phyloP scores from a whole-genome alignment of 257 asterid genomes.

The Nicotiana obtusifolia region DNA sequence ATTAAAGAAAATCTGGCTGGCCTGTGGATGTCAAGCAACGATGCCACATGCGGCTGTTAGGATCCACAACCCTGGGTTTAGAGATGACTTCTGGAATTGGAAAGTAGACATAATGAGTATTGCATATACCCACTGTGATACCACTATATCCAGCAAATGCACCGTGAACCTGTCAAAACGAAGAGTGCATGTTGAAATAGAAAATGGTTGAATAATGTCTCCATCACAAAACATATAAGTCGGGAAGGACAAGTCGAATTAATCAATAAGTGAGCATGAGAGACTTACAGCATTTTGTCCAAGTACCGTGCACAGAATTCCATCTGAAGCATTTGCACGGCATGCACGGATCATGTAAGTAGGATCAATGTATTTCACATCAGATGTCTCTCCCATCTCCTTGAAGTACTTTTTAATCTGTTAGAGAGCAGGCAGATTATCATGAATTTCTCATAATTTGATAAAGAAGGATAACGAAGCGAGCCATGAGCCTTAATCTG shows the following conservation, averaged over 20 bases:
- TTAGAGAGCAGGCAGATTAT: conserved; percentile 12
- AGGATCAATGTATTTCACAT: conserved; percentile 91
- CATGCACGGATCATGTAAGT: conserved; percentile 98
- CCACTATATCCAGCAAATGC: conserved; percentile 98
- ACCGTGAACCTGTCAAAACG: conserved; percentile 76
- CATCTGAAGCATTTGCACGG: conserved; percentile 97
- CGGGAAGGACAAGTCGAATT: neutral
- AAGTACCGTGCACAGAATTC: conserved; percentile 90
- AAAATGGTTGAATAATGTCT: neutral
- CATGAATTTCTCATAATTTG: conserved; percentile 6
- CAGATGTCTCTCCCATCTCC: conserved; percentile 68
- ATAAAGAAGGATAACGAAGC: neutral
- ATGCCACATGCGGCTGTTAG: conserved; percentile 99
- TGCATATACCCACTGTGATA: conserved; percentile 92
- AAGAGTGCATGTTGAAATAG: neutral
- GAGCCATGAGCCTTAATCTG: neutral
- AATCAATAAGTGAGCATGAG: neutral
- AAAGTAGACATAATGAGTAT: conserved; percentile 82
- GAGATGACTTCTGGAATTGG: conserved; percentile 89
- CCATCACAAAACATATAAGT: neutral
- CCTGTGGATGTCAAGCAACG: conserved; percentile 97
- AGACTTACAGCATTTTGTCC: conserved; percentile 96
- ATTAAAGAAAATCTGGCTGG: conserved; percentile 78
- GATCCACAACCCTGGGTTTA: conserved; percentile 63
- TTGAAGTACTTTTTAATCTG: conserved; percentile 80